phyloP scores from a whole-genome alignment of 306 rosid genomes.

The Cicer bijugum region DNA sequence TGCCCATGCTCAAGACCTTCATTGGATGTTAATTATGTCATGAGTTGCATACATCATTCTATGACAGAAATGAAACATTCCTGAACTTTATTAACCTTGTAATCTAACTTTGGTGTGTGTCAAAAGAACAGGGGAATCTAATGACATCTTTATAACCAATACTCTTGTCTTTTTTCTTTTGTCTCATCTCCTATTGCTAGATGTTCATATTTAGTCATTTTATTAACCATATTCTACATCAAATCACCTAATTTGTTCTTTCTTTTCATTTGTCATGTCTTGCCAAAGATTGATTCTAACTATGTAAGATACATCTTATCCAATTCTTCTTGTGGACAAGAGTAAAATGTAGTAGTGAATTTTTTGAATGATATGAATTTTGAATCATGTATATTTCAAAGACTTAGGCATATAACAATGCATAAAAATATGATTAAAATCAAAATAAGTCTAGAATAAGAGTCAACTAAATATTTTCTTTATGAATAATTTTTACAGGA shows the following conservation, averaged over 20 bases:
- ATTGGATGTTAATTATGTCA: background rate
- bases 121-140: constrained; percentile 24
- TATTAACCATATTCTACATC: constrained; percentile 29
- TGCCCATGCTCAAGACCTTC: too few relatives aligned
- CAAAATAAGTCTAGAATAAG: too few relatives aligned
- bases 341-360: background rate
- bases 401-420: too few relatives aligned
- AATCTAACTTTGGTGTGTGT: background rate
- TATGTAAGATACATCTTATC: background rate
- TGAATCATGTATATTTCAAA: too few relatives aligned
- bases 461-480: background rate
- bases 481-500: background rate
- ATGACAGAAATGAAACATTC: constrained; percentile 22
- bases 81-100: constrained; percentile 15
- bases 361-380: too few relatives aligned
- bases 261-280: constrained; percentile 36
- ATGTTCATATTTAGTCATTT: background rate
- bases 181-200: constrained; percentile 5
- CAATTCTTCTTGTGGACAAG: constrained; percentile 2
- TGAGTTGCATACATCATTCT: constrained; percentile 38
- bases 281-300: constrained; percentile 18
- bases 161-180: constrained; percentile 33
- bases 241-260: constrained; percentile 14
- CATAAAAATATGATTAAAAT: too few relatives aligned
- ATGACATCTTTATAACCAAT: constrained; percentile 8